A percentile compares a stretch with the other conserved stretches of the same genome.
Evolutionary conservation across 116 monocot species (phyloP).

Genomic region (Papilionanthe hybrid): DNA sequence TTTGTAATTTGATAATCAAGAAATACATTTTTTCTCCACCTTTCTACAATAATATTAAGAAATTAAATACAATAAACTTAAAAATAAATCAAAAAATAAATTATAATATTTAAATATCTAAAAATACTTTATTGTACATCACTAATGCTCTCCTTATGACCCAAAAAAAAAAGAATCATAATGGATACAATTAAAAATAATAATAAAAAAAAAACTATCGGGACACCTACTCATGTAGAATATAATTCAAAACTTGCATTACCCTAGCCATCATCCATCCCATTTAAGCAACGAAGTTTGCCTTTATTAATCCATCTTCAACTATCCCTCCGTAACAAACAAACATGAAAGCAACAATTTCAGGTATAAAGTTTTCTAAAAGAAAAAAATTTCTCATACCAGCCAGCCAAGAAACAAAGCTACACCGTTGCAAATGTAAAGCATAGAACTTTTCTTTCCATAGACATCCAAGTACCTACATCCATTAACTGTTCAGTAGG

Average conservation of each 20-base stretch:
- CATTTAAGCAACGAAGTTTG: not conserved
- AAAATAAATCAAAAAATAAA: too few species aligned
- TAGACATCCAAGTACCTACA: constrained; percentile 76
- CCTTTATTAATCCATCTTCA: not conserved
- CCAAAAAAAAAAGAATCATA: too few species aligned
- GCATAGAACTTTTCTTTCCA: constrained; percentile 60
- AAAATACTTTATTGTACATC: too few species aligned
- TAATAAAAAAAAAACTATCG: too few species aligned
- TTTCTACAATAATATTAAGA: too few species aligned
- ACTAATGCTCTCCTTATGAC: too few species aligned
- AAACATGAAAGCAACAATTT: not conserved
- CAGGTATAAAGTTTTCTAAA: not conserved
- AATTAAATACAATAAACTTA: too few species aligned
- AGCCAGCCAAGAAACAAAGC: constrained; percentile 82
- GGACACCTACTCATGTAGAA: too few species aligned
- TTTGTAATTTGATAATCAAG: too few species aligned
- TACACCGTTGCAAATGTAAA: constrained; percentile 80
- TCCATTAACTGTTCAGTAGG: not conserved
- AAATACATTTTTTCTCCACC: too few species aligned
- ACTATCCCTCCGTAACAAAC: not conserved
- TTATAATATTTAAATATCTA: too few species aligned
- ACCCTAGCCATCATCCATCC: not conserved
- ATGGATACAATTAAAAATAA: too few species aligned
- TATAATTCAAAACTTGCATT: not conserved
- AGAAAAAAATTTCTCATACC: constrained; percentile 29